Conservation (phyloP, 768 basidiomycete genomes). For the Suillus subalutaceus region DNA sequence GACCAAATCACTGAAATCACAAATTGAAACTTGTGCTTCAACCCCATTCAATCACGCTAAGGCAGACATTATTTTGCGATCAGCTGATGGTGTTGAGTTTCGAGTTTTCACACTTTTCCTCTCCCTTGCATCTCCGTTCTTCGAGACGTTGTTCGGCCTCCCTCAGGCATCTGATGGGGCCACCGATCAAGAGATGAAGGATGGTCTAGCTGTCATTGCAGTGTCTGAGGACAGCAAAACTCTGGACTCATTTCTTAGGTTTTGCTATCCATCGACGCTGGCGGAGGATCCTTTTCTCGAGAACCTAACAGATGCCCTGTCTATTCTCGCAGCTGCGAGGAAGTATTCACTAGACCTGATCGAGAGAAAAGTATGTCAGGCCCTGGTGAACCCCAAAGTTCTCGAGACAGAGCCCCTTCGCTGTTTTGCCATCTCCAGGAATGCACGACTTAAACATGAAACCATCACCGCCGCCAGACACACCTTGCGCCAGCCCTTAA, state of each 20-base stretch:
- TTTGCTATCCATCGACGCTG: slow-evolving; percentile 27
- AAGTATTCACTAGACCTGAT: slow-evolving; percentile 26
- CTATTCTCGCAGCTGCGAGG: slow-evolving; percentile 22
- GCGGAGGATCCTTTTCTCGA: slow-evolving; percentile 22
- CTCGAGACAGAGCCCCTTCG: slow-evolving; percentile 23
- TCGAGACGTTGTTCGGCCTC: slow-evolving; percentile 30
- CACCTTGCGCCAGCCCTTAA: too few relatives aligned
- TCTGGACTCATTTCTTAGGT: slow-evolving; percentile 21
- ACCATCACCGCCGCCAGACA: slow-evolving; percentile 7
- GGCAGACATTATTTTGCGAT: slow-evolving; percentile 18
- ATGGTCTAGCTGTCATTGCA: slow-evolving; percentile 13
- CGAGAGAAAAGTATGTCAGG: slow-evolving; percentile 18
- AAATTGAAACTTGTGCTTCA: slow-evolving; percentile 1
- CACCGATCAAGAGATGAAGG: not conserved
- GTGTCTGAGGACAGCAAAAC: slow-evolving; percentile 23
- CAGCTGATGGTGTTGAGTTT: slow-evolving; percentile 27
- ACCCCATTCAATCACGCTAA: slow-evolving; percentile 10
- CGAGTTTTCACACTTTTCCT: slow-evolving; percentile 29
- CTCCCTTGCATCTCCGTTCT: slow-evolving; percentile 31
- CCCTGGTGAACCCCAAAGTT: slow-evolving; percentile 16
- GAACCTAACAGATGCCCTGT: slow-evolving; percentile 21
- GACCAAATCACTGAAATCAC: not conserved
- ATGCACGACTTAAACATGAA: slow-evolving; percentile 22
- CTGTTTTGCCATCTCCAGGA: slow-evolving; percentile 30
- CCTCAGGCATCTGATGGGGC: slow-evolving; percentile 19